Base-by-base conservation (phyloP, 2,329 filamentous ascomycete species). In the Penicillium hesseltinei region DNA sequence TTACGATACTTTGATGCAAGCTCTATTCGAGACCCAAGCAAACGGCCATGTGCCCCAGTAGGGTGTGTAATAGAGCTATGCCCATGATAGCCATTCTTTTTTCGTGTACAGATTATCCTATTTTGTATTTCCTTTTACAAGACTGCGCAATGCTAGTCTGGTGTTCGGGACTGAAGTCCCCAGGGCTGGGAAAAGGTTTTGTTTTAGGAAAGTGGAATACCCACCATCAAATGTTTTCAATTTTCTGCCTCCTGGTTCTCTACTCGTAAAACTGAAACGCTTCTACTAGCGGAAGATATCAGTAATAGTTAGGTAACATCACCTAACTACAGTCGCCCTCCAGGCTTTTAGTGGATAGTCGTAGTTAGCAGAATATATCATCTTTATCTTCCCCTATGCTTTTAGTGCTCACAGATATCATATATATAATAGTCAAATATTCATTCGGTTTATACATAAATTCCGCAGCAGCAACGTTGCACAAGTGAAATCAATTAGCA, bases 1-100 rank as follows among this genome's bases (percentile, higher is more conserved):
- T 66, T 76, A 79, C 53, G 66, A 71, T 7, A 61, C 75, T 29
- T 63, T 81, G 56, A 78, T 75, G 67, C 66, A 71, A 23, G 77
- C 78, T 59, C 62, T 81, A 39, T 67, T 73, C 33, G 65, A 74
- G 54, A 70, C 66, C 33, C 73, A 71, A 46, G 67, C 69, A 17
- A 75, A 75, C 54, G 54, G 71, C 13, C 66, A 70, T 48, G 60
- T 62, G 40, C 57, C 63, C 8, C 62, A 65, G 56, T 57, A 66
- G 44, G 62, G 60, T 48, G 56, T 54, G 8, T 60, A 57, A 56
- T 61, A 61, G 51, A 50, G 40, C 19, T 25, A 51, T 43, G 39
- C 29, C 58, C 35, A 60, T 36, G 53, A 53, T 55, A 55, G 51
- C 54, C 43, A 55, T 38, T 45, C 38, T 17, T 47, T 44, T 43